Percentiles rank a stretch among this genome's conserved stretches.
phyloP scores from a whole-genome alignment of 2,329 filamentous ascomycete species.

The Trichothecium roseum region DNA sequence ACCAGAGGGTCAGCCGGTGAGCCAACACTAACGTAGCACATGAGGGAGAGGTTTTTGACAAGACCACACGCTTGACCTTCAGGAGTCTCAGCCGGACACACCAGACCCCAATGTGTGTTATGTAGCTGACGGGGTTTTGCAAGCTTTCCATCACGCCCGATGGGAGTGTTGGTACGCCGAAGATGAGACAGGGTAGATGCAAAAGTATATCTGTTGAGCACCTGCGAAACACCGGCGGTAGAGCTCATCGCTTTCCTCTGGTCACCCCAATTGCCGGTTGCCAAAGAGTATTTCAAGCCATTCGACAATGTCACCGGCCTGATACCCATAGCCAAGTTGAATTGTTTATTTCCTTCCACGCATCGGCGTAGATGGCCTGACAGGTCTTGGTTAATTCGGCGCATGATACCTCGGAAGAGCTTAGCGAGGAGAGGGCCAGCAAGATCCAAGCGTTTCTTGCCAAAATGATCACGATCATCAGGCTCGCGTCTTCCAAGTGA shows the following conservation, averaged over 20 bases:
- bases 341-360: conserved; percentile 79
- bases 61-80: conserved; percentile 97
- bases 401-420: conserved; percentile 85
- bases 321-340: conserved; percentile 83
- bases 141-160: conserved; percentile 94
- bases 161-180: conserved; percentile 92
- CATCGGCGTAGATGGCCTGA: conserved; percentile 86
- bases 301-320: conserved; percentile 88
- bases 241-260: conserved; percentile 96
- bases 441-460: conserved; percentile 94
- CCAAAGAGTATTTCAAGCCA: conserved; percentile 90
- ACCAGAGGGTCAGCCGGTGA: conserved; percentile 83
- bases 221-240: conserved; percentile 95
- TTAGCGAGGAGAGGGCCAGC: conserved; percentile 93
- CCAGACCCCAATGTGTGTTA: conserved; percentile 97
- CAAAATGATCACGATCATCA: conserved; percentile 97
- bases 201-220: conserved; percentile 95
- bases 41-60: conserved; percentile 93
- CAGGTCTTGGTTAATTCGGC: conserved; percentile 83
- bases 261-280: conserved; percentile 98
- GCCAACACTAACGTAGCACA: conserved; percentile 97
- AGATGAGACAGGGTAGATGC: conserved; percentile 94
- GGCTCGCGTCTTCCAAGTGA: conserved; percentile 86
- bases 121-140: conserved; percentile 96
- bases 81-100: conserved; percentile 93